These are phyloP conservation scores for Acer campestre DNA, from an alignment of 345 rosid genomes.

Conservation along the genomic window DNA sequence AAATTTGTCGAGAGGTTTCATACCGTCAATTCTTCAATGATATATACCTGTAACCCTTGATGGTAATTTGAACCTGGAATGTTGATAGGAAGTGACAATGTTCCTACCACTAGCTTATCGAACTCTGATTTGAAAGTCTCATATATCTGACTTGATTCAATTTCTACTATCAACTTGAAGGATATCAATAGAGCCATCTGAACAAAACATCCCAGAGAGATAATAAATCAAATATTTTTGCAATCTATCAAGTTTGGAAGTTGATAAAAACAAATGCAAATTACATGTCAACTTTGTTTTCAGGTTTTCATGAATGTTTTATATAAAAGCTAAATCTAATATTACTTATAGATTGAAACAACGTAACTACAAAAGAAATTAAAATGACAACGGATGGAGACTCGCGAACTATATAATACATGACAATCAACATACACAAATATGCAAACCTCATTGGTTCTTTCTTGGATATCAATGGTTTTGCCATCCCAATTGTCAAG, in stretches of 20 bases:
- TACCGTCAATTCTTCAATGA: not conserved
- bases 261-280: not conserved
- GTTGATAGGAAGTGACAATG: constrained; percentile 75
- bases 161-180: constrained; percentile 53
- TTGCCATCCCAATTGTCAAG: constrained; percentile 55
- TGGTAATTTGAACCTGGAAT: constrained; percentile 79
- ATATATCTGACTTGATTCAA: constrained; percentile 39
- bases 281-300: not conserved
- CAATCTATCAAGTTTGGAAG: not conserved
- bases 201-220: not conserved
- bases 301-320: not conserved
- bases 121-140: constrained; percentile 58
- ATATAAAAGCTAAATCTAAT: constrained; percentile 2
- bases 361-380: constrained; percentile 3
- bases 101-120: constrained; percentile 71
- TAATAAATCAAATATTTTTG: not conserved
- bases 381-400: constrained; percentile 3
- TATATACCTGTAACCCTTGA: constrained; percentile 63
- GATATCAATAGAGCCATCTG: constrained; percentile 76
- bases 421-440: constrained; percentile 7
- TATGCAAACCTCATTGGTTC: constrained; percentile 64
- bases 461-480: constrained; percentile 69
- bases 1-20: not conserved
- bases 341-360: constrained; percentile 7
- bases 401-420: not conserved